phyloP scores from a whole-genome alignment of 1,139 yeast genomes.

The Zhuliangozyma blackwelliae region DNA sequence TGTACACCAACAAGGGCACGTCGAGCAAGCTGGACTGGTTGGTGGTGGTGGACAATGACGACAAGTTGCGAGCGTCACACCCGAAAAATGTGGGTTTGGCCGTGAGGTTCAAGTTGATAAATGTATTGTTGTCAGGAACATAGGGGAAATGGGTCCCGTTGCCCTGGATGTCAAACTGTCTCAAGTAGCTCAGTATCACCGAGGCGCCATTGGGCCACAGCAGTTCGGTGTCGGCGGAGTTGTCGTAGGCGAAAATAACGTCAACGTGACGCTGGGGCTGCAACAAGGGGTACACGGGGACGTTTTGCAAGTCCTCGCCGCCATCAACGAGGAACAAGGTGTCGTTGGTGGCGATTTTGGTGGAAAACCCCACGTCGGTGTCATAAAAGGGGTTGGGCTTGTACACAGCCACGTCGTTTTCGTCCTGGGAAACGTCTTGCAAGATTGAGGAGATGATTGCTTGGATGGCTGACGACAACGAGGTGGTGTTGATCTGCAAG shows the following conservation, averaged over 20 bases:
- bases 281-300: conserved; percentile 38
- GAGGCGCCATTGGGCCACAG: conserved; percentile 43
- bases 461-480: conserved; percentile 44
- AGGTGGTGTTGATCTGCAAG: conserved; percentile 57
- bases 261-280: conserved; percentile 38
- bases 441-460: conserved; percentile 44
- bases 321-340: conserved; percentile 42
- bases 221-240: conserved; percentile 43
- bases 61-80: conserved; percentile 67
- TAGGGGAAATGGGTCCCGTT: conserved; percentile 72
- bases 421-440: conserved; percentile 39
- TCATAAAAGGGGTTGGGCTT: conserved; percentile 51
- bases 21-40: conserved; percentile 17
- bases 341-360: conserved; percentile 26
- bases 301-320: conserved; percentile 40
- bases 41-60: conserved; percentile 35
- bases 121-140: conserved; percentile 73
- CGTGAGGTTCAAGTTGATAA: conserved; percentile 56
- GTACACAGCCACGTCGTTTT: conserved; percentile 42
- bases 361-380: conserved; percentile 35
- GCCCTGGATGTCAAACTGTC: conserved; percentile 65
- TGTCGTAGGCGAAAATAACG: conserved; percentile 45
- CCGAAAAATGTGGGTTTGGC: conserved; percentile 81
- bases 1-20: conserved; percentile 68
- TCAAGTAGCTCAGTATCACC: conserved; percentile 49